Base-by-base conservation (phyloP, 2,329 filamentous ascomycete genomes). In the Colletotrichum sidae region DNA sequence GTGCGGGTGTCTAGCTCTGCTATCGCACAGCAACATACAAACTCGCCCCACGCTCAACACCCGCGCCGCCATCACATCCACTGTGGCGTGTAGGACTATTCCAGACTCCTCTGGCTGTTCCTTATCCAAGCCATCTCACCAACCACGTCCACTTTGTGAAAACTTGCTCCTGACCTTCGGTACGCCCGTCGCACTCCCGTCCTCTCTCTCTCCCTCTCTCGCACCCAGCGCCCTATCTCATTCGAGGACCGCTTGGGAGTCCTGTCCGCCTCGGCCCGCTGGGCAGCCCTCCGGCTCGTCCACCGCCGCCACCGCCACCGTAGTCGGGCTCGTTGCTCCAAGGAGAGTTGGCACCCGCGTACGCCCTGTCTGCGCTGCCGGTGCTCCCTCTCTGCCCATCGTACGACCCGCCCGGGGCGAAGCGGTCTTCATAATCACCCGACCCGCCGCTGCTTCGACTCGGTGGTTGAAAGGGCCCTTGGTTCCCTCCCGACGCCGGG, bases 391-490 rank as follows among this genome's bases (percentile, higher is more conserved):
- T 69, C n/a, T 73, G 69, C 46, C 53, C 60, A 60, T 83, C 82
- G 67, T 83, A 83, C 72, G 77, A 75, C 3, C 80, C 81, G 4
- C 78, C 79, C 5, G 81, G 80, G 45, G 80, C 80, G 70, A 82
- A 84, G 6, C 81, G 75, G 46, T 82, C 82, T 65, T 83, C 82
- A 70, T 81, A 83, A 65, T 77, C 76, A 8, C 73, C 70, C 11
- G 69, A 65, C 2, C 64, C 73, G 15, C 74, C 73, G 4, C 72
- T 73, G n/a, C 74, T 73, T 50, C 74, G 74, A 13, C 74, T 72
- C 13, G 83, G 79, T 46, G 84, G 82, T 62, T 83, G 80, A 67
- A 84, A 86, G 6, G 84, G 83, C 4, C 80, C 80, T 57, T 78
- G 72, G 11, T 67, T 70, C 44, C 71, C 68, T 42, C 72, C 72